Evolutionary conservation across 441 rosid species (phyloP).

Genomic region (Metrosideros polymorpha): DNA sequence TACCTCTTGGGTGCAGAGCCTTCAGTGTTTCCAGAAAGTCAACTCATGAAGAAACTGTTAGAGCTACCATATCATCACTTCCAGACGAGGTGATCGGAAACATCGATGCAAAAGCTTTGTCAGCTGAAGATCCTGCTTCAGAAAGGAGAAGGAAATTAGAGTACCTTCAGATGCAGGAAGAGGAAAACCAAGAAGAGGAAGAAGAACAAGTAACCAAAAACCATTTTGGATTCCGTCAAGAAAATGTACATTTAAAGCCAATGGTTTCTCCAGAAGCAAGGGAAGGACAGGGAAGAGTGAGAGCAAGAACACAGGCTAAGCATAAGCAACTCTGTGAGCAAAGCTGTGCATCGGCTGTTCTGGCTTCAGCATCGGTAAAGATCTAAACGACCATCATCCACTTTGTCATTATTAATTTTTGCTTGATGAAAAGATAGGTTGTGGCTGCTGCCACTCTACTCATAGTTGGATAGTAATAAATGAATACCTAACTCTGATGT

Average conservation of each 20-base stretch:
- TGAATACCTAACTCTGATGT: not conserved
- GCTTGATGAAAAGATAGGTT: not conserved
- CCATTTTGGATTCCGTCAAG: not conserved
- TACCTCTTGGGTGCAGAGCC: not conserved
- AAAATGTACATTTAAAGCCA: too few species aligned
- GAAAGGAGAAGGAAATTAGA: not conserved
- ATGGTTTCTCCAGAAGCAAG: too few species aligned
- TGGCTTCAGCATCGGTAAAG: not conserved
- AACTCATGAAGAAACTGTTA: not conserved
- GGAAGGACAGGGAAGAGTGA: too few species aligned
- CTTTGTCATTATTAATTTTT: not conserved
- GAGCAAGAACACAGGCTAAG: not conserved
- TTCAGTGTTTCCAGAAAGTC: not conserved
- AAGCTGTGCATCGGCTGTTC: too few species aligned
- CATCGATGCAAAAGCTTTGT: not conserved
- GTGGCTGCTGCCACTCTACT: not conserved
- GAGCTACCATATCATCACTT: not conserved
- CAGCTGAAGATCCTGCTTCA: not conserved
- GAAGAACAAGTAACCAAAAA: not conserved
- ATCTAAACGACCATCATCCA: not conserved
- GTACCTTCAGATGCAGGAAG: not conserved
- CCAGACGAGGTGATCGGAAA: not conserved
- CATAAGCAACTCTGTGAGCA: not conserved
- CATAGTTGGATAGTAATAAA: not conserved
- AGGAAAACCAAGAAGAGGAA: not conserved